phyloP scores from a whole-genome alignment of 1,139 yeast genomes.

The Protomyces lactucae-debilis region DNA sequence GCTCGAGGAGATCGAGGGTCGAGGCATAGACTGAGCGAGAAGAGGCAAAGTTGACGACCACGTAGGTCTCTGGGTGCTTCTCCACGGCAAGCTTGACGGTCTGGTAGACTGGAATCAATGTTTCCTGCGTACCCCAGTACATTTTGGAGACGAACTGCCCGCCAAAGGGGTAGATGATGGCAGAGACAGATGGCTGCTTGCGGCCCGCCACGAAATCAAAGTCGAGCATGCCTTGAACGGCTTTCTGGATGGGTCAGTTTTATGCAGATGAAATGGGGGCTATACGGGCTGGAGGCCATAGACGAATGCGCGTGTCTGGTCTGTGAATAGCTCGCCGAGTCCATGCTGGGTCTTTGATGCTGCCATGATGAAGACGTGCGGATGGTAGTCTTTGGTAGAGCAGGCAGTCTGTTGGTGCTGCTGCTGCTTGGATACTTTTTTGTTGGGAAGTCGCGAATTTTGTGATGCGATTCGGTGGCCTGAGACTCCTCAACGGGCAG shows the following conservation, averaged over 20 bases:
- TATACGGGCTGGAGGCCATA: slow-evolving; percentile 35
- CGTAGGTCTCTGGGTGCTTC: slow-evolving; percentile 49
- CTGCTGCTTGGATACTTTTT: too few species aligned
- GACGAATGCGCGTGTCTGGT: slow-evolving; percentile 35
- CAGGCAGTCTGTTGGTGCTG: not conserved
- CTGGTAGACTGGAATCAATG: slow-evolving; percentile 46
- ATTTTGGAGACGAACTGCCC: slow-evolving; percentile 47
- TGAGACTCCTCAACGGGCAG: too few species aligned
- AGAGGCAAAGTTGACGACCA: slow-evolving; percentile 48
- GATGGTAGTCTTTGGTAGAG: not conserved
- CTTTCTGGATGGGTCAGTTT: slow-evolving; percentile 45
- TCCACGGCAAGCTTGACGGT: slow-evolving; percentile 43
- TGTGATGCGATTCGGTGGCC: too few species aligned
- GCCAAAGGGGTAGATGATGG: slow-evolving; percentile 48
- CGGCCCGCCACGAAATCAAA: slow-evolving; percentile 48
- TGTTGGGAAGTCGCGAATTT: too few species aligned
- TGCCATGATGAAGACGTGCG: slow-evolving; percentile 31
- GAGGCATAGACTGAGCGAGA: slow-evolving; percentile 48
- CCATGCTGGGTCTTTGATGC: slow-evolving; percentile 30
- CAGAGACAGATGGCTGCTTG: slow-evolving; percentile 48
- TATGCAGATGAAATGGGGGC: slow-evolving; percentile 41
- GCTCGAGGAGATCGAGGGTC: slow-evolving; percentile 47
- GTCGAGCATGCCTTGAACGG: slow-evolving; percentile 50
- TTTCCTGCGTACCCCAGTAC: slow-evolving; percentile 52
- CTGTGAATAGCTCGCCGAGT: slow-evolving; percentile 15